phyloP scores from a whole-genome alignment of 257 asterid genomes.

The Gentiana straminea region DNA sequence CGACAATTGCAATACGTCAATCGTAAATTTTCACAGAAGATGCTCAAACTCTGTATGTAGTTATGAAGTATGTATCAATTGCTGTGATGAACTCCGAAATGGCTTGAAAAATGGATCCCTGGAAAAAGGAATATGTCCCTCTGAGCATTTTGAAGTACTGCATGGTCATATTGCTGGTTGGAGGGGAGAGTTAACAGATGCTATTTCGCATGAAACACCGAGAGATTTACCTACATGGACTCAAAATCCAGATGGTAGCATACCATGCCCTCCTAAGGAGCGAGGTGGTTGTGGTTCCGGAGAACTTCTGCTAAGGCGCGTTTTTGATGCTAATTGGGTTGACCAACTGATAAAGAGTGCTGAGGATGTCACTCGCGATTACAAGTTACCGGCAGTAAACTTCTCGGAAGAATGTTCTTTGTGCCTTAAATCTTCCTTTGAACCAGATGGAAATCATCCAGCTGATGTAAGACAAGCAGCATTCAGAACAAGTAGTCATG shows the following conservation, averaged over 20 bases:
- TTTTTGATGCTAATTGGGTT: conserved; percentile 44
- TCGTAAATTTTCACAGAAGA: conserved; percentile 67
- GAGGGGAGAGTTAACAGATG: conserved; percentile 16
- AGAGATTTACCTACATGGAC: conserved; percentile 33
- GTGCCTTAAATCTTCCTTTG: conserved; percentile 21
- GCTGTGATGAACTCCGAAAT: conserved; percentile 62
- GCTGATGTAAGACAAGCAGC: conserved; percentile 47
- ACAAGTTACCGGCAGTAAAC: conserved; percentile 28
- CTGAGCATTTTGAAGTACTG: conserved; percentile 9
- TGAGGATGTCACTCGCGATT: conserved; percentile 31
- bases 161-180: conserved; percentile 4
- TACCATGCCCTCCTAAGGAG: conserved; percentile 68
- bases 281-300: conserved; percentile 64
- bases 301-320: conserved; percentile 40
- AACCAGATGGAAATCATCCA: conserved; percentile 10
- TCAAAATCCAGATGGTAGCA: conserved; percentile 35
- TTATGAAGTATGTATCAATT: conserved; percentile 59
- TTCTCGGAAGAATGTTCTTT: conserved; percentile 31
- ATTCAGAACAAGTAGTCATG: conserved; percentile 33
- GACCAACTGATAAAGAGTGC: conserved; percentile 34
- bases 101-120: conserved; percentile 37
- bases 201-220: conserved; percentile 5
- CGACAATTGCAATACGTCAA: conserved; percentile 72
- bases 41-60: conserved; percentile 53
- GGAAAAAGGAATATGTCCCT: conserved; percentile 15